A percentile compares a stretch with the other conserved stretches of the same genome.
Conservation (phyloP, 1,284 basidiomycete genomes). For the Grifola frondosa region DNA sequence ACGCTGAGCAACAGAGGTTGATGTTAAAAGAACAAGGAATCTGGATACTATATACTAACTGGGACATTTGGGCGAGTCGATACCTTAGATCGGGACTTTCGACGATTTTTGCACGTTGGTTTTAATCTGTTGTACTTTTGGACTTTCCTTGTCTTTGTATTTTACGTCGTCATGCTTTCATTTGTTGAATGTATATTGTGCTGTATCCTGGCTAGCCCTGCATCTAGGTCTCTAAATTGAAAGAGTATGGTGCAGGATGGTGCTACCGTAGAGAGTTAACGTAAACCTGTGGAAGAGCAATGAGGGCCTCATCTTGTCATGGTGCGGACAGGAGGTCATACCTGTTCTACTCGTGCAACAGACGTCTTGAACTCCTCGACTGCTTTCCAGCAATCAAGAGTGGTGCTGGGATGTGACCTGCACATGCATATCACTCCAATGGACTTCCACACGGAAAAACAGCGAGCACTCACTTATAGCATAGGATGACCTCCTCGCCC, state of each 20-base stretch:
- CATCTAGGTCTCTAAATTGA: not conserved
- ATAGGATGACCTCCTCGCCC: slow-evolving; percentile 62
- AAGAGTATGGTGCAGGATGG: slow-evolving; percentile 1
- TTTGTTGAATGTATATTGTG: not conserved
- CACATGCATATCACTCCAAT: not conserved
- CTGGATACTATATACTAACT: no score
- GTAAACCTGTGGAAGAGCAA: slow-evolving; percentile 43
- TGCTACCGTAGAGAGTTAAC: slow-evolving; percentile 52
- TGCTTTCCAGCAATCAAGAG: slow-evolving; percentile 78
- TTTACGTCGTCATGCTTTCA: not conserved
- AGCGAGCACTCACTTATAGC: slow-evolving; percentile 61
- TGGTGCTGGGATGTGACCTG: slow-evolving; percentile 57
- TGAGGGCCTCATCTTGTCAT: no score
- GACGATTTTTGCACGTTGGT: no score
- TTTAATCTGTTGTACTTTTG: no score
- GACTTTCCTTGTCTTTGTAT: no score
- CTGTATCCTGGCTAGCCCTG: not conserved
- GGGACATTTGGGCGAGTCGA: no score
- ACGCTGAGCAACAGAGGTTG: not conserved
- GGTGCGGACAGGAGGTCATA: no score
- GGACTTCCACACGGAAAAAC: slow-evolving; percentile 2
- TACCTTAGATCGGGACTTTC: no score
- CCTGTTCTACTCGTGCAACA: slow-evolving; percentile 67
- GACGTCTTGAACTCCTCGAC: slow-evolving; percentile 73
- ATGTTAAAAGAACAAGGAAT: not conserved